Percentiles rank a stretch among this genome's conserved stretches.
Conservation (phyloP, 345 rosid genomes). For the Populus davidiana region DNA sequence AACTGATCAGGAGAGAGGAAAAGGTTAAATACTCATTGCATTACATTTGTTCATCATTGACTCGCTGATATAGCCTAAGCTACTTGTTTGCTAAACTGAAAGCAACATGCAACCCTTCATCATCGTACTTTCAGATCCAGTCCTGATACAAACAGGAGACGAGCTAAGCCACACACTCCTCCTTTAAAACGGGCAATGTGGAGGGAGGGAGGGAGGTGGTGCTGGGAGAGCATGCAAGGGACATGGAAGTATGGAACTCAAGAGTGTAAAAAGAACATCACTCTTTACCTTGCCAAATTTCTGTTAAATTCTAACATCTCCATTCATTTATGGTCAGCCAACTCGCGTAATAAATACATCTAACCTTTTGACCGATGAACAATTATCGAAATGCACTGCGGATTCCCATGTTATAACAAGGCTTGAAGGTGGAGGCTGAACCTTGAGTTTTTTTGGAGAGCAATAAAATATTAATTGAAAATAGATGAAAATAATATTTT, state of each 20-base stretch:
- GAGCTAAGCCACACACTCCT: too few species aligned
- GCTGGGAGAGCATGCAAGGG: background rate
- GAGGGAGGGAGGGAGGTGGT: too few species aligned
- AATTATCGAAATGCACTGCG: background rate
- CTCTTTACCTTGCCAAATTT: conserved; percentile 2
- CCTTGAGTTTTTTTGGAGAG: too few species aligned
- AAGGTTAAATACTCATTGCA: too few species aligned
- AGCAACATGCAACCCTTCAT: background rate
- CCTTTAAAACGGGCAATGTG: too few species aligned
- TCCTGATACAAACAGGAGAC: background rate
- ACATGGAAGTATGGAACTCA: too few species aligned
- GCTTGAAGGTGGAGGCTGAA: too few species aligned
- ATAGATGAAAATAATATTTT: too few species aligned
- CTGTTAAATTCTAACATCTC: background rate
- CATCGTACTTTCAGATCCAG: background rate
- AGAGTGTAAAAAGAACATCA: background rate
- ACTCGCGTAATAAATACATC: background rate
- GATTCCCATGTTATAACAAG: background rate
- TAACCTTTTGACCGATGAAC: conserved; percentile 3
- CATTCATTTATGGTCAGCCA: background rate
- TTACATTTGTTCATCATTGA: too few species aligned
- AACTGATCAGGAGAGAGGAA: too few species aligned
- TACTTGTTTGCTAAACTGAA: background rate
- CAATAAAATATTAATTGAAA: too few species aligned
- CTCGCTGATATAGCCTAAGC: too few species aligned